Base-by-base conservation (phyloP, 305 asterid species). In the Euphrasia arctica region DNA sequence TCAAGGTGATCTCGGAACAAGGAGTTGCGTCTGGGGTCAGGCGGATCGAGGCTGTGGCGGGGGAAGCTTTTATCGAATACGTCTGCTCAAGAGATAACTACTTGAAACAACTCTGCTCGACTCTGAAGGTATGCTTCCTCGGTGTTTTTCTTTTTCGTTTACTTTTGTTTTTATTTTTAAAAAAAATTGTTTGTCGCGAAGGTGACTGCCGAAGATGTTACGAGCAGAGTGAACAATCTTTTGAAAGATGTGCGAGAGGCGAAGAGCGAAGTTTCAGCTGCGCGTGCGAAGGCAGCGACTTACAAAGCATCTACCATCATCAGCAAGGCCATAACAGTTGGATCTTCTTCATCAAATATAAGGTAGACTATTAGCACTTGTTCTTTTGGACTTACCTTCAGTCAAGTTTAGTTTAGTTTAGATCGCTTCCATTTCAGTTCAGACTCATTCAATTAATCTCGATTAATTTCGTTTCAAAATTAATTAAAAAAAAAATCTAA, bases 31-130 rank as follows among this genome's bases (percentile, higher is more conserved):
- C 96, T 28, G 98, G 98, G 56, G 67, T 86, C 63, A 81, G 95
- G 73, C 97, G 97, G 31, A 87, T 92, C 68, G 98, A 92, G 79
- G 97, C 96, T 18, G 98, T 90, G 60, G 97, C 98, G 4, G 98
- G 96, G 11, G 97, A 90, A 15, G 88, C 98, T 54, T 92, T 92
- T 74, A 80, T 92, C 4, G 97, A 90, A 70, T 86, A 90, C 73
- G 91, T 92, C 70, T 73, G 77, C 71, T 74, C 86, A 63, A 82
- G 97, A 75, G 98, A 92, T 71, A 87, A 87, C 81, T 81, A 88
- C 77, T 75, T 90, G 96, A 92, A 83, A 85, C 93, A 90, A 79
- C 86, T 92, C 10, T 90, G 98, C 78, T 81, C 98, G 70, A 79
- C 88, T 67, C 97, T 18, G 22, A 18, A 18, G 22, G 22, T 18